Evolutionary conservation across 2,329 filamentous ascomycete genomes (phyloP), one percentile per base, ranked within the genome.

Genomic region (Pseudohalonectria lignicola): DNA sequence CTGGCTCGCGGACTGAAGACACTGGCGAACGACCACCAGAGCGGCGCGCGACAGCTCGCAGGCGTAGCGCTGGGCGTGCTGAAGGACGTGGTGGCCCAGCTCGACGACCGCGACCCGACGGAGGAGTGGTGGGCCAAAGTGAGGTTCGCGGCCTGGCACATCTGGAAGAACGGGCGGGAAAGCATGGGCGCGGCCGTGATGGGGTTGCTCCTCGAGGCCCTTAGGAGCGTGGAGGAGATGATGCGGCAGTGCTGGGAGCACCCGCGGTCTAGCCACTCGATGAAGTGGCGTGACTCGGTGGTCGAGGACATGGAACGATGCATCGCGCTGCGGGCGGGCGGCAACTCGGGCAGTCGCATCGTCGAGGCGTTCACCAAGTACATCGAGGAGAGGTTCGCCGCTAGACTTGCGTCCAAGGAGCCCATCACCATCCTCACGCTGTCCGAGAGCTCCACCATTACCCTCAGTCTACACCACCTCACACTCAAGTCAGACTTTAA

Each of bases 151-250:
- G 72, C 67, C 3, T 82, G 79, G 71, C 72, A 80, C 51, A 56
- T 83, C 2, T 75, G 71, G 54, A 78, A 78, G 48, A 76, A 78
- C 39, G 74, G 76, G 0, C 66, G 76, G n/a, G 74, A 77, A 44
- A 77, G 70, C 50, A 82, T 82, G 76, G 69, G 69, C 1, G 70
- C 76, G 1, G 68, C 76, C 1, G 75, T 80, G 20, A 59, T 74
- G 29, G 63, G 57, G 33, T 62, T 61, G 10, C 41, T 78, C 9
- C 52, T 76, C 5, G 56, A 59, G 11, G 62, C 62, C 3, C 56
- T 81, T 26, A 50, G 55, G 11, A 47, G 50, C 4, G 55, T 70
- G 26, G 56, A 64, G 34, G 34, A 51, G 18, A 55, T 45, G 32
- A 47, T 57, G 9, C 48, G 47, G 4, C 31, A 20, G 13, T 21